Percentiles rank a stretch among this genome's conserved stretches.
These are phyloP conservation scores for Rhipidocladum racemiflorum DNA, from an alignment of 176 grass and related monocot genomes.

Conservation along the genomic window DNA sequence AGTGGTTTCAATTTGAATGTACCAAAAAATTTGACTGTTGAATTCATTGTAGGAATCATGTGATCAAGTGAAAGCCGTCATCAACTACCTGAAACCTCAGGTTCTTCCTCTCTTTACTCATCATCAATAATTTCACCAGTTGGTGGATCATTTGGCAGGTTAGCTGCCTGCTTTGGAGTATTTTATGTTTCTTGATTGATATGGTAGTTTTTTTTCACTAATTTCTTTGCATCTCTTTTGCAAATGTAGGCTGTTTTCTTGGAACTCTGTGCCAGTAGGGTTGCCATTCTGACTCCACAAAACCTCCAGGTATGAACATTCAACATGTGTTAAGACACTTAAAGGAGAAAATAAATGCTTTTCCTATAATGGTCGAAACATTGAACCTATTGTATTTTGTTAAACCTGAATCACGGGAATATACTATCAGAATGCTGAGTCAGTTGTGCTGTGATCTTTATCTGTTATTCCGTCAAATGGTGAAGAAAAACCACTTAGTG, in stretches of 20 bases:
- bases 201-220: neutral
- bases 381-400: neutral
- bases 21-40: neutral
- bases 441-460: neutral
- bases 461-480: neutral
- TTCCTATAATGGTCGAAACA: neutral
- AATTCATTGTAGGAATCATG: slow-evolving; percentile 78
- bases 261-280: slow-evolving; percentile 76
- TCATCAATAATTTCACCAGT: slow-evolving; percentile 32
- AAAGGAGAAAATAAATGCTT: neutral
- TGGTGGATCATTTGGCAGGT: slow-evolving; percentile 45
- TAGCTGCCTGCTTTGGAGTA: slow-evolving; percentile 34
- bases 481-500: neutral
- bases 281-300: slow-evolving; percentile 78
- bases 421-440: neutral
- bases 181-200: slow-evolving; percentile 8
- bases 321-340: neutral
- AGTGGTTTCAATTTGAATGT: slow-evolving; percentile 1
- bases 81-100: slow-evolving; percentile 87
- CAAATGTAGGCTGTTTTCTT: slow-evolving; percentile 79
- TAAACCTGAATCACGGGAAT: neutral
- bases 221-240: slow-evolving; percentile 7
- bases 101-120: slow-evolving; percentile 60
- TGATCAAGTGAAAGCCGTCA: slow-evolving; percentile 72
- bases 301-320: slow-evolving; percentile 61